Conservation (phyloP, 441 rosid species). For the Bocquillonia castaneifolia region DNA sequence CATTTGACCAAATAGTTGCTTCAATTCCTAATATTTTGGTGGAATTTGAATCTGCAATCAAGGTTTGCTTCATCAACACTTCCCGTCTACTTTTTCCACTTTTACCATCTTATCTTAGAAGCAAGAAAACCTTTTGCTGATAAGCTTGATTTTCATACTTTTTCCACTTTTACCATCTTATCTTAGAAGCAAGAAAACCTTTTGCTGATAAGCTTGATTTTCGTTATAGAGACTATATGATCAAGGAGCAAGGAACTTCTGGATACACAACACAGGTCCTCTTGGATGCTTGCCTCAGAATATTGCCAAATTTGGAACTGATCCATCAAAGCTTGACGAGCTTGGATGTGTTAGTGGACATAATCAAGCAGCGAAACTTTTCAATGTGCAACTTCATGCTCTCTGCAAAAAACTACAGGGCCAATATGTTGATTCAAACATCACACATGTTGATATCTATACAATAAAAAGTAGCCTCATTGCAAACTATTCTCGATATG, state of each 20-base stretch:
- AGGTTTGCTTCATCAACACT: conserved; percentile 38
- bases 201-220: background rate
- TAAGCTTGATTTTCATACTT: conserved; percentile 14
- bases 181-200: background rate
- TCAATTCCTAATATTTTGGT: conserved; percentile 56
- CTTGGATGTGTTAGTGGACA: conserved; percentile 70
- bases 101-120: background rate
- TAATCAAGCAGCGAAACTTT: conserved; percentile 78
- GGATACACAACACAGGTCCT: conserved; percentile 95
- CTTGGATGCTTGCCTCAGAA: conserved; percentile 91
- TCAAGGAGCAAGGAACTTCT: conserved; percentile 76
- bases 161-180: background rate
- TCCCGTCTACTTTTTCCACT: background rate
- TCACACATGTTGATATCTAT: conserved; percentile 76
- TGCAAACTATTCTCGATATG: conserved; percentile 63
- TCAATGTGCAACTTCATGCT: conserved; percentile 84
- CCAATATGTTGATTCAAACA: conserved; percentile 48
- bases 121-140: background rate
- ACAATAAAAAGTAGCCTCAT: conserved; percentile 65
- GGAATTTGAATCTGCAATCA: conserved; percentile 69
- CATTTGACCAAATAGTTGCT: conserved; percentile 74
- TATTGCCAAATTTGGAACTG: conserved; percentile 77
- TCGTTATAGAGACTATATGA: conserved; percentile 57
- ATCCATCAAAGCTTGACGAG: conserved; percentile 73
- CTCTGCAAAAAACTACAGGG: conserved; percentile 57